phyloP scores from a whole-genome alignment of 352 stramenopile species.

The Phytopythium cucurbitacearum region DNA sequence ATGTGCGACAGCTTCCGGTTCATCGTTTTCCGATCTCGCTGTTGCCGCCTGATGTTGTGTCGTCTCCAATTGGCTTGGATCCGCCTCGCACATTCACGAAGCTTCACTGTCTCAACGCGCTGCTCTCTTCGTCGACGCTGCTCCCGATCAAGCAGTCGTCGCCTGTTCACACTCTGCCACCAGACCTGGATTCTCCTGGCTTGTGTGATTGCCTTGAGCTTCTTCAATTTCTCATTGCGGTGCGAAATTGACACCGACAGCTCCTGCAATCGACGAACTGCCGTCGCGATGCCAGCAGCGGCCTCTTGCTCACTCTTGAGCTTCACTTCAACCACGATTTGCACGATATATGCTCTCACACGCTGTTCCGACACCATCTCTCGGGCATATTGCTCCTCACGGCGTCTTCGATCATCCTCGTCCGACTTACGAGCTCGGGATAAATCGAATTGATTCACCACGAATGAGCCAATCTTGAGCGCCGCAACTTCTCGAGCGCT shows the following conservation, averaged over 20 bases:
- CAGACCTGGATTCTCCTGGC: slow-evolving; percentile 13
- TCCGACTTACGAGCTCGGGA: slow-evolving; percentile 12
- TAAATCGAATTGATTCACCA: slow-evolving; percentile 16
- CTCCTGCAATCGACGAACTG: slow-evolving; percentile 5
- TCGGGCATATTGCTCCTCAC: slow-evolving; percentile 12
- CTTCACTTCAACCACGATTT: slow-evolving; percentile 33
- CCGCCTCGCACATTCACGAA: neutral
- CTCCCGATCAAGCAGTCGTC: too few species aligned
- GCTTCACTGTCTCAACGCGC: slow-evolving; percentile 1
- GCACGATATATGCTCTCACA: slow-evolving; percentile 24
- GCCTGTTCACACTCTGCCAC: slow-evolving; percentile 7
- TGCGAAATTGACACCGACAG: neutral
- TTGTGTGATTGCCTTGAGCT: too few species aligned
- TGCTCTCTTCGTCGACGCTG: neutral
- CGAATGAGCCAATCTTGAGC: slow-evolving; percentile 21
- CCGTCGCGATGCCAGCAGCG: slow-evolving; percentile 6
- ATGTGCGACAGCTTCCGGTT: too few species aligned
- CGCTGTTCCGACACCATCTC: slow-evolving; percentile 16
- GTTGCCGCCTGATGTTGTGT: too few species aligned
- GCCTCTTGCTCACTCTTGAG: slow-evolving; percentile 19
- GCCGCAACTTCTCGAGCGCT: slow-evolving; percentile 16
- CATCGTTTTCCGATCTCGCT: too few species aligned
- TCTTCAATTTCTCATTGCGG: too few species aligned
- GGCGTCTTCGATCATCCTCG: slow-evolving; percentile 10
- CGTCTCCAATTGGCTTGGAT: slow-evolving; percentile 1